Evolutionary conservation across 352 stramenopile genomes (phyloP).

Genomic region (Phytophthora vignae): DNA sequence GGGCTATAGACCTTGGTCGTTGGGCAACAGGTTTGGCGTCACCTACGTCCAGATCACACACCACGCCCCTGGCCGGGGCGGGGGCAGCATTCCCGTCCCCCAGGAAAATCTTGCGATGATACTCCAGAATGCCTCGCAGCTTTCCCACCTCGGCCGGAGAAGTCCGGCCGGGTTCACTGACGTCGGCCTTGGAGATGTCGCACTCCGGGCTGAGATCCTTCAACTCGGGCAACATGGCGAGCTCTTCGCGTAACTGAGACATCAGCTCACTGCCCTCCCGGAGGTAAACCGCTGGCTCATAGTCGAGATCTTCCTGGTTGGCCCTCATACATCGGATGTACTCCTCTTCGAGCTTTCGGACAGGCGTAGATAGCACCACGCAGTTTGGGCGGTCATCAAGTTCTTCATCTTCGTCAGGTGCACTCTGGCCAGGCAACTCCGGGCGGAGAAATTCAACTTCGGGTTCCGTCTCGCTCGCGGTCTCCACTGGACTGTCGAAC

Average conservation of each 20-base stretch:
- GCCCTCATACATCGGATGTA: neutral
- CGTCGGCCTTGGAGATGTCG: neutral
- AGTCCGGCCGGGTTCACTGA: neutral
- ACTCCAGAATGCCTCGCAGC: neutral
- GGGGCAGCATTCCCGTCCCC: slow-evolving; percentile 13
- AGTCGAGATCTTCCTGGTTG: neutral
- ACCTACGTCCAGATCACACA: slow-evolving; percentile 5
- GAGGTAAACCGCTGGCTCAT: slow-evolving; percentile 2
- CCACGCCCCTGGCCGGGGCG: neutral
- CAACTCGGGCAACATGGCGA: neutral
- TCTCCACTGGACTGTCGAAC: no score
- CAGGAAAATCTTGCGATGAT: slow-evolving; percentile 8
- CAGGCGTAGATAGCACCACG: neutral
- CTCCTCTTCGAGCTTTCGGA: neutral
- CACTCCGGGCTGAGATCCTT: neutral
- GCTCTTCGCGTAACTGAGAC: slow-evolving; percentile 1
- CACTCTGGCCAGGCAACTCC: neutral
- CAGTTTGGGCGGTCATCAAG: neutral
- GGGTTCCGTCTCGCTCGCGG: no score
- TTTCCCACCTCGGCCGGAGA: neutral
- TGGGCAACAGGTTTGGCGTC: neutral
- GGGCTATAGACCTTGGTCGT: neutral
- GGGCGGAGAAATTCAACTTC: neutral
- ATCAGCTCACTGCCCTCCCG: slow-evolving; percentile 8
- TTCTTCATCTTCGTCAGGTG: neutral